A percentile compares a stretch with the other conserved stretches of the same genome.
Conservation (phyloP, 495 filamentous ascomycete genomes). For the Neurospora sp. region DNA sequence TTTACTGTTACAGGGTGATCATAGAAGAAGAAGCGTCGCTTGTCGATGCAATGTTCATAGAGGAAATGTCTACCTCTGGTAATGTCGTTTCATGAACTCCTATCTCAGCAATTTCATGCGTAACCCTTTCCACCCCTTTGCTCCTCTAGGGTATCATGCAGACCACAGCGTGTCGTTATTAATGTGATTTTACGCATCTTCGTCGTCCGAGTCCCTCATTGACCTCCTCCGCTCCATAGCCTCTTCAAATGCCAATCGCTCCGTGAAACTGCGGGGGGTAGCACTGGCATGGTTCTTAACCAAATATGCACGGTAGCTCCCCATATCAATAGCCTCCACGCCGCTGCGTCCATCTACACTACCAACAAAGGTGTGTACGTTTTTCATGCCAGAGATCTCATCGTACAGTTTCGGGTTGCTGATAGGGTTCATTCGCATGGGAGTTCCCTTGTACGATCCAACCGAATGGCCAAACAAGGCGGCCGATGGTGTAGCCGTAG, state of each 20-base stretch:
- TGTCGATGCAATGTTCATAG: not conserved
- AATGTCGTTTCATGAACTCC: not conserved
- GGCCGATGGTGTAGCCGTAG: conserved; percentile 15
- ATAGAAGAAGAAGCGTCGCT: not conserved
- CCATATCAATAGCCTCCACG: conserved; percentile 26
- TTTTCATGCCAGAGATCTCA: conserved; percentile 34
- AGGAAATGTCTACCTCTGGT: not conserved
- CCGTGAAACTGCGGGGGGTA: conserved; percentile 31
- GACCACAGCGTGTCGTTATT: not conserved
- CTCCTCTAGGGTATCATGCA: not conserved
- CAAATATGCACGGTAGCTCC: conserved; percentile 24
- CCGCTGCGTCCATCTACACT: conserved; percentile 33
- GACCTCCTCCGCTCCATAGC: conserved; percentile 19
- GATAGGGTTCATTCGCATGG: conserved; percentile 22
- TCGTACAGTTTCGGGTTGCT: conserved; percentile 32
- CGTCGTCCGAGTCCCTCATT: not conserved
- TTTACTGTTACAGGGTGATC: not conserved
- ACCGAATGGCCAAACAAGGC: conserved; percentile 19
- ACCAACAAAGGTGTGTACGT: conserved; percentile 35
- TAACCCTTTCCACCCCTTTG: not conserved
- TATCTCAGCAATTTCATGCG: not conserved
- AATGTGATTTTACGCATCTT: not conserved
- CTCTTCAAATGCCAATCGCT: conserved; percentile 35
- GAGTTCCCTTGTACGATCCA: conserved; percentile 35
- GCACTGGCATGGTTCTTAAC: conserved; percentile 12